phyloP scores from a whole-genome alignment of 2,329 filamentous ascomycete genomes.

The Xylariaceae sp. region DNA sequence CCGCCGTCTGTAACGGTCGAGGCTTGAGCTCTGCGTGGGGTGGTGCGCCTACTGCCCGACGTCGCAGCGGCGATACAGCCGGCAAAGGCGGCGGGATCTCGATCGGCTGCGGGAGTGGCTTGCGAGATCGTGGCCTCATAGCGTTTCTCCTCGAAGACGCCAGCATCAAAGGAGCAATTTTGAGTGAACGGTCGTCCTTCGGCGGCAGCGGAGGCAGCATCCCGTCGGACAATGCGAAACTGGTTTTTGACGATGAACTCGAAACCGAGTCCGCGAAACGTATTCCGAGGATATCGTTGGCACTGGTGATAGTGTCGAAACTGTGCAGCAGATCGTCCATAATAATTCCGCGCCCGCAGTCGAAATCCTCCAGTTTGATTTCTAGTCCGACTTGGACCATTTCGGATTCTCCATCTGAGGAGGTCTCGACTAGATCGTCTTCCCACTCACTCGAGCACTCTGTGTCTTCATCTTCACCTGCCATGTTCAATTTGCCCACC shows the following conservation, averaged over 20 bases:
- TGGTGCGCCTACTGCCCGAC: neutral
- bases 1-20: too few species aligned
- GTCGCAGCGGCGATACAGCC: neutral
- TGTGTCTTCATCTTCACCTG: neutral
- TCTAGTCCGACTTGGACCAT: too few species aligned
- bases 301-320: too few species aligned
- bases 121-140: too few species aligned
- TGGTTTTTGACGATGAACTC: neutral
- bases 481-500: neutral
- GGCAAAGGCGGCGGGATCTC: conserved; percentile 12
- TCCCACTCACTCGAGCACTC: neutral
- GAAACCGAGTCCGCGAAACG: neutral
- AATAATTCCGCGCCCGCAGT: too few species aligned
- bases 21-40: too few species aligned
- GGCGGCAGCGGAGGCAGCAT: conserved; percentile 1
- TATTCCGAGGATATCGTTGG: neutral
- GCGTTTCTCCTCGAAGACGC: too few species aligned
- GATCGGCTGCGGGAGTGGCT: too few species aligned
- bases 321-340: too few species aligned
- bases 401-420: too few species aligned
- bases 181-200: neutral
- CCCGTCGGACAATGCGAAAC: neutral
- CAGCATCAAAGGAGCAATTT: neutral
- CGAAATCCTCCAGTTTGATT: too few species aligned
- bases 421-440: too few species aligned